Evolutionary conservation across 2,329 filamentous ascomycete genomes (phyloP).

Genomic region (Aspergillus spinulosporus): DNA sequence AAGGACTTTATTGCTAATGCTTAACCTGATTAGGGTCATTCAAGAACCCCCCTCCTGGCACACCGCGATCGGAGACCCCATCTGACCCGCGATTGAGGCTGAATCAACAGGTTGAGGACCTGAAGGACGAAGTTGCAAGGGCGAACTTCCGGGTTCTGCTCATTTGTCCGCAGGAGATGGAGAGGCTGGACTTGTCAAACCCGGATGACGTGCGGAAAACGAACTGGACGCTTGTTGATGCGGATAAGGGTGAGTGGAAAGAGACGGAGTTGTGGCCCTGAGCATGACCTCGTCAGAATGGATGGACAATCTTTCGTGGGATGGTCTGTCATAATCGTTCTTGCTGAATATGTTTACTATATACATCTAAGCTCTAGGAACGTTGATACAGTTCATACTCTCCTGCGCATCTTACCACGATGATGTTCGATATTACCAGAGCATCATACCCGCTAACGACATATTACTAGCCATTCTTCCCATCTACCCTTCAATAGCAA

Average conservation of each 20-base stretch:
- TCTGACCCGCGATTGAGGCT: constrained; percentile 48
- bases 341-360: background rate
- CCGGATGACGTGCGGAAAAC: constrained; percentile 64
- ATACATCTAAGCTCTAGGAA: background rate
- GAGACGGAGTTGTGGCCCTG: constrained; percentile 68
- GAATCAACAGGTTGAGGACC: constrained; percentile 66
- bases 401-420: background rate
- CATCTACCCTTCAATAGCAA: background rate
- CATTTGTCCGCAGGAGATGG: constrained; percentile 77
- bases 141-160: constrained; percentile 82
- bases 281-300: constrained; percentile 11
- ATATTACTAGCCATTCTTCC: background rate
- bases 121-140: constrained; percentile 69
- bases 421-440: background rate
- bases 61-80: constrained; percentile 56
- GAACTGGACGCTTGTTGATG: constrained; percentile 62
- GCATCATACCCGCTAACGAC: background rate
- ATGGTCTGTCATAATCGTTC: background rate
- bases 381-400: background rate
- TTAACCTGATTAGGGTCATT: constrained; percentile 57
- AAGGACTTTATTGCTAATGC: background rate
- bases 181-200: constrained; percentile 70
- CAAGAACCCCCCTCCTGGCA: constrained; percentile 69
- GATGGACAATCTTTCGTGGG: background rate
- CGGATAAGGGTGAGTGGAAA: constrained; percentile 58